Conservation (phyloP, 371 early-diverging fungal species). For the Entomophthora muscae region DNA sequence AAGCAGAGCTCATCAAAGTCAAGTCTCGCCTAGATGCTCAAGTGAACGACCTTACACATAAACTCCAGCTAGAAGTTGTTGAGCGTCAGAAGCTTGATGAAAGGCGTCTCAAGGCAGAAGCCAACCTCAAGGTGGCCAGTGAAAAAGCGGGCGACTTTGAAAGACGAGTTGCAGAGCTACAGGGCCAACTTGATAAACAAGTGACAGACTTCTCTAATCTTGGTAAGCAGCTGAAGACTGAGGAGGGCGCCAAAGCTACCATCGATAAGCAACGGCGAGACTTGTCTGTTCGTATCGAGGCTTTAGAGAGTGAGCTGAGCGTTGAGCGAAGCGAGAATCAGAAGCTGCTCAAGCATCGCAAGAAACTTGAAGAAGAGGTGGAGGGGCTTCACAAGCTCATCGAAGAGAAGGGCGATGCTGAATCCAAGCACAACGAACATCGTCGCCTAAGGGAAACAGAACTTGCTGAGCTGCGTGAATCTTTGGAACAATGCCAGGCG, state of each 20-base stretch:
- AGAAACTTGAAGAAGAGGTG: slow-evolving; percentile 40
- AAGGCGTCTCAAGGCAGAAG: slow-evolving; percentile 27
- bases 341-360: slow-evolving; percentile 27
- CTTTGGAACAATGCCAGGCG: slow-evolving; percentile 27
- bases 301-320: slow-evolving; percentile 42
- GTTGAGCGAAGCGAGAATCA: slow-evolving; percentile 34
- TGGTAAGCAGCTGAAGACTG: slow-evolving; percentile 24
- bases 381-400: slow-evolving; percentile 32
- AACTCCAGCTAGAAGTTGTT: slow-evolving; percentile 30
- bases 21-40: slow-evolving; percentile 20
- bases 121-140: slow-evolving; percentile 24
- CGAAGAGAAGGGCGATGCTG: slow-evolving; percentile 57
- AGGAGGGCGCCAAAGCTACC: slow-evolving; percentile 23
- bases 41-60: slow-evolving; percentile 35
- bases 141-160: slow-evolving; percentile 29
- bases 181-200: slow-evolving; percentile 21
- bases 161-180: slow-evolving; percentile 25
- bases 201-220: slow-evolving; percentile 32
- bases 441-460: slow-evolving; percentile 62
- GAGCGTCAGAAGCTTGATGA: slow-evolving; percentile 24
- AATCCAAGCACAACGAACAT: slow-evolving; percentile 44
- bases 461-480: slow-evolving; percentile 33
- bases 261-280: slow-evolving; percentile 39
- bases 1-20: slow-evolving; percentile 29
- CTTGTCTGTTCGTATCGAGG: slow-evolving; percentile 32